Evolutionary conservation across 306 rosid species (phyloP), one percentile per base, ranked within the genome.

Genomic region (Oxytropis ochrocephala): DNA sequence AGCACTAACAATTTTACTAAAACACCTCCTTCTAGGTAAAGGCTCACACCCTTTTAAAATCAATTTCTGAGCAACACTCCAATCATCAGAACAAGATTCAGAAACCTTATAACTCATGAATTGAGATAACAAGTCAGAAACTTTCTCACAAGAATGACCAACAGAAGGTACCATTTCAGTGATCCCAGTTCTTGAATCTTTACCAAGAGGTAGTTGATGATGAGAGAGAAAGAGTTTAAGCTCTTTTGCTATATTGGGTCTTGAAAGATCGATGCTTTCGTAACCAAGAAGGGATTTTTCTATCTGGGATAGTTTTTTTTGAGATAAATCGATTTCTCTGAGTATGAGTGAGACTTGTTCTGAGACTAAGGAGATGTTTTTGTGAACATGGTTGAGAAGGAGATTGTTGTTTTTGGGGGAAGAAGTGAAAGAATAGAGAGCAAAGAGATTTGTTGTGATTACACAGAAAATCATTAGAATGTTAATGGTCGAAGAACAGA

Each of bases 81-180:
- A 90, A 75, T 93, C 98, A 54, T 93, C 98, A 6, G 91, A 90
- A 72, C 96, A 93, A 65, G 90, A 72, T 29, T 83, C 98, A 64
- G 75, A 80, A 49, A 64, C 83, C 70, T 78, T 88, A 82, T 93
- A 93, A 48, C 5, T 83, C 98, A 93, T 93, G 79, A 67, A 93
- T 72, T 88, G 94, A 7, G 93, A 82, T 79, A 93, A 6, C 68
- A 90, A 69, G 75, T 86, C 91, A 8, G 77, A 75, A 13, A 75
- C 77, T 82, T 90, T 88, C 75, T 88, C 93, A 54, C 97, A 90
- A 0, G 79, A 77, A 63, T 93, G 98, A 17, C 98, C 97, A 58
- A 93, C 91, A 21, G 98, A 93, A 14, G 98, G 73, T 44, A 86
- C 97, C 98, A 93, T 92, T 77, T 92, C 93, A 60, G 89, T 92